These are phyloP conservation scores for Yamadazyma diddensiae DNA, from an alignment of 1,139 yeast genomes.

Conservation along the genomic window DNA sequence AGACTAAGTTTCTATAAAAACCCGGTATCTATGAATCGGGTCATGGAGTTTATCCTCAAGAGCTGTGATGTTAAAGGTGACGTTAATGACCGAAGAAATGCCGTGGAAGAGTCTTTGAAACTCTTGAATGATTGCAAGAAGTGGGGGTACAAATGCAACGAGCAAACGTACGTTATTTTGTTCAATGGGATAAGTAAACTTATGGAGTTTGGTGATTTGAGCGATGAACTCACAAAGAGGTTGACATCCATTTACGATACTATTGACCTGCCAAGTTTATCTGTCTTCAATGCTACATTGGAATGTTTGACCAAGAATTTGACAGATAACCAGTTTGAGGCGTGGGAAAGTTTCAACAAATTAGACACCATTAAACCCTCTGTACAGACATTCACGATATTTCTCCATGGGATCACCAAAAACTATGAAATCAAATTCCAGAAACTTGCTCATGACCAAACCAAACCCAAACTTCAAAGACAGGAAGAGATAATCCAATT, in stretches of 20 bases:
- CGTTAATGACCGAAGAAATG: conserved; percentile 13
- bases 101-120: conserved; percentile 44
- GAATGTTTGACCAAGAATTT: conserved; percentile 35
- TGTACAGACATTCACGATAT: conserved; percentile 39
- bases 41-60: conserved; percentile 49
- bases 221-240: conserved; percentile 19
- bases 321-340: conserved; percentile 28
- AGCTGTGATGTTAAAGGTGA: too few relatives aligned
- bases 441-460: conserved; percentile 14
- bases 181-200: conserved; percentile 55
- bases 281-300: conserved; percentile 39
- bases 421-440: conserved; percentile 20
- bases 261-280: conserved; percentile 14
- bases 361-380: conserved; percentile 28
- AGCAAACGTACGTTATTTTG: conserved; percentile 52
- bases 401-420: conserved; percentile 35
- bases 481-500: conserved; percentile 22
- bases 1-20: conserved; percentile 45
- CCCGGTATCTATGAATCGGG: conserved; percentile 58
- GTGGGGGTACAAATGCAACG: conserved; percentile 54
- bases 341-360: conserved; percentile 40
- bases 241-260: conserved; percentile 24
- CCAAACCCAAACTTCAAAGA: conserved; percentile 20
- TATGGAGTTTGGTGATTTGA: conserved; percentile 33
- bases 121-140: conserved; percentile 54